Evolutionary conservation across 768 basidiomycete species (phyloP).

Genomic region (Leucocoprinus birnbaumii): DNA sequence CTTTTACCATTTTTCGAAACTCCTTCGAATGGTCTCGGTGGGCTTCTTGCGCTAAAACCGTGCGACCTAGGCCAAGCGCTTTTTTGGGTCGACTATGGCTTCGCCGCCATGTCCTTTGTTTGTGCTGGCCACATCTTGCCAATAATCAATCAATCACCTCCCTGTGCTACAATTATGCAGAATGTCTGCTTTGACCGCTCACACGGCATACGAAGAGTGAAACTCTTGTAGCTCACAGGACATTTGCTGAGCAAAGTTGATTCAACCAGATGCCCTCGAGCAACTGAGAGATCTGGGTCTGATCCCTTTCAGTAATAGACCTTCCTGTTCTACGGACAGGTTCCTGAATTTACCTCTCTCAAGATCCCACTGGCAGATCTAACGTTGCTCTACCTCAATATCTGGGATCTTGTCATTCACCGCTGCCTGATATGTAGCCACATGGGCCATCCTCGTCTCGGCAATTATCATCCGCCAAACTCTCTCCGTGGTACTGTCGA

Average conservation of each 20-base stretch:
- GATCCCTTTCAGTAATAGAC: background rate
- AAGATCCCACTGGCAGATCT: constrained; percentile 11
- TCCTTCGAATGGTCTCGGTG: constrained; percentile 13
- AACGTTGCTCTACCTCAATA: background rate
- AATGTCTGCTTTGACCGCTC: too few relatives aligned
- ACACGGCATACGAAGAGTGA: too few relatives aligned
- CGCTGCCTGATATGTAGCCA: background rate
- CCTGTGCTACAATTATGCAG: too few relatives aligned
- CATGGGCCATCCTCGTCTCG: background rate
- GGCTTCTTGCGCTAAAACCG: constrained; percentile 32
- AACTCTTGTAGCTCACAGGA: too few relatives aligned
- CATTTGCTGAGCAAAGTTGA: too few relatives aligned
- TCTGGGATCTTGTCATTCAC: constrained; percentile 5
- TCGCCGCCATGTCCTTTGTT: background rate
- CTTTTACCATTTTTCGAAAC: constrained; percentile 8
- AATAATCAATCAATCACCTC: too few relatives aligned
- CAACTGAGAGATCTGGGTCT: background rate
- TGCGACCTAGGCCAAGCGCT: constrained; percentile 22
- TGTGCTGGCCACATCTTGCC: background rate
- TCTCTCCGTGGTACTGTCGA: background rate
- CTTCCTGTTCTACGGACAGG: constrained; percentile 1
- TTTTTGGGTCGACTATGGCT: background rate
- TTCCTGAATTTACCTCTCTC: constrained; percentile 12
- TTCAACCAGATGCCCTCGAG: too few relatives aligned
- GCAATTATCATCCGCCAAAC: background rate